Base-by-base conservation (phyloP, 768 basidiomycete genomes). In the Melanogaster broomeanus region DNA sequence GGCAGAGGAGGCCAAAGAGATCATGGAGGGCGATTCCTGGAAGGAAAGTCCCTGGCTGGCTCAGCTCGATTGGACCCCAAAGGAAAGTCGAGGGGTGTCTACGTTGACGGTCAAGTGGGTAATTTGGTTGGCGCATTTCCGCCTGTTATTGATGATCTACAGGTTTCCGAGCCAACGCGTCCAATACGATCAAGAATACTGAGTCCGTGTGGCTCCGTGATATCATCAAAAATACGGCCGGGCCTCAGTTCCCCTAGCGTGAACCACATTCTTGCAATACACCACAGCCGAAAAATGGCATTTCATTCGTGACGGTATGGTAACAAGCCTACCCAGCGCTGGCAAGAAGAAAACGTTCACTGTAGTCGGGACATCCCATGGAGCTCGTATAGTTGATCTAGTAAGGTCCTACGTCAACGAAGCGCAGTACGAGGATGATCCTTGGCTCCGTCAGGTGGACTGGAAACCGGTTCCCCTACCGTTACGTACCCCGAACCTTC, bases 41-140 rank as follows among this genome's bases (percentile, higher is more conserved):
- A 80, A 77, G 64, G 75, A 78, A 3, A 88, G 93, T 67, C 83
- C 84, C 7, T 97, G 93, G 93, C 69, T 95, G 13, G 80, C 76
- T 43, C 97, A 99, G 67, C 75, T 98, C 51, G 95, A 99, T 65
- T 98, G 97, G 97, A 86, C 90, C 1, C 91, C 91, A 1, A 98
- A 98, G 68, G 81, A 33, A 83, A 84, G 65, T 84, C 86, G 10
- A 75, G 90, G 62, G 88, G 88, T 0, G 63, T 89, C 8, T 49
- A 68, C 10, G 59, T 71, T 15, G 52, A 64, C 2, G 68, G 70
- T 40, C 21, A 42, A 16, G 75, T 73, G 45, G n/a, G 49, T 52
- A 9, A 15, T 42, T 39, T 45, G 13, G 11, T 21, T 10, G 2
- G 24, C 18, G n/a, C 8, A 37, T n/a, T 11, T 4, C 9, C 22